phyloP scores from a whole-genome alignment of 345 rosid genomes.

The Kernera saxatilis region DNA sequence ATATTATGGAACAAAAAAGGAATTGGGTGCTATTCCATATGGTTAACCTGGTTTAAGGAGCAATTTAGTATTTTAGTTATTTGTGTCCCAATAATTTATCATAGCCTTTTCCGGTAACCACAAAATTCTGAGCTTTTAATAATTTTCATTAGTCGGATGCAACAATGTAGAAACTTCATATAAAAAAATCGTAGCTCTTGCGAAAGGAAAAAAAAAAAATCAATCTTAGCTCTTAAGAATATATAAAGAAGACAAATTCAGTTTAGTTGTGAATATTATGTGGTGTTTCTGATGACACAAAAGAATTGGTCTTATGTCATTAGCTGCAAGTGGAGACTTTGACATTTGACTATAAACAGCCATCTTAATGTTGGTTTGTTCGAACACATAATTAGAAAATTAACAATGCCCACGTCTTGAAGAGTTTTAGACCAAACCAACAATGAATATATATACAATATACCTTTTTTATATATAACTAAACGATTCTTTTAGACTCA shows the following conservation, averaged over 20 bases:
- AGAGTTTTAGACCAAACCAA: conserved; percentile 23
- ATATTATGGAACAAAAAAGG: not conserved
- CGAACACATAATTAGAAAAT: not conserved
- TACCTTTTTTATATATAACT: not conserved
- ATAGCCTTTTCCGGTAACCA: too few species aligned
- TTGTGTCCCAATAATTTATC: not conserved
- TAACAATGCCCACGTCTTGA: conserved; percentile 30
- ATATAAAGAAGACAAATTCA: not conserved
- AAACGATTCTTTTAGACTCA: not conserved
- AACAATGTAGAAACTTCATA: not conserved
- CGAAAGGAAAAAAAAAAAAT: not conserved
- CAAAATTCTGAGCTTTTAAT: too few species aligned
- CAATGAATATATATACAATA: not conserved
- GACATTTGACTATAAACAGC: conserved; percentile 19
- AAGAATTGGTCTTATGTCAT: conserved; percentile 26
- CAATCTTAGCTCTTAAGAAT: not conserved
- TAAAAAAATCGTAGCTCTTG: not conserved
- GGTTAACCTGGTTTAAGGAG: not conserved
- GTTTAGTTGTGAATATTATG: not conserved
- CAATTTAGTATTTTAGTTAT: not conserved
- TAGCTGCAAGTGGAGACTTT: conserved; percentile 25
- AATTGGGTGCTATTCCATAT: not conserved
- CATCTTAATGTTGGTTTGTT: conserved; percentile 19
- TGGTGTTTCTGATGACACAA: conserved; percentile 12
- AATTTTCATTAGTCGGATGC: not conserved